Conservation (phyloP, 768 basidiomycete genomes). For the Boletus rubropictus region DNA sequence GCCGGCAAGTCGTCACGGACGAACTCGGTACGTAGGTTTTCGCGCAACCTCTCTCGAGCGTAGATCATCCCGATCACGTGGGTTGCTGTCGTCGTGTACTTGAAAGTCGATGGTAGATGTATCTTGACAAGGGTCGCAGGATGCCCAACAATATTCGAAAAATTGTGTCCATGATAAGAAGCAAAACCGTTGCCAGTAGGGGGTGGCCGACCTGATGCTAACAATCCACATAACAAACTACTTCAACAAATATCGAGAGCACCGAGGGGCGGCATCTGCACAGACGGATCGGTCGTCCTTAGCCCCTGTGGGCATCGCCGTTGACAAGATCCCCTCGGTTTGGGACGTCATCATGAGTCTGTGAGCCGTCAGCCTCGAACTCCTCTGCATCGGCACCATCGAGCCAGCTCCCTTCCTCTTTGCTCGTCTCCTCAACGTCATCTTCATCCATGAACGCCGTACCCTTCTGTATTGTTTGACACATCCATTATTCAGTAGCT, state of each 20-base stretch:
- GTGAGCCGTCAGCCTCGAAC: background rate
- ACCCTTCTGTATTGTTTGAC: conserved; percentile 46
- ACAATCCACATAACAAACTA: background rate
- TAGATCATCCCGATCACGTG: conserved; percentile 10
- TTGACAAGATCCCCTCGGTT: conserved; percentile 11
- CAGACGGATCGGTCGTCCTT: conserved; percentile 2
- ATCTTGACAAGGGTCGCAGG: background rate
- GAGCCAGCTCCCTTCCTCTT: background rate
- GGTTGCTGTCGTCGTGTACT: background rate
- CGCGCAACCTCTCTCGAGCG: background rate
- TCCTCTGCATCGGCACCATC: conserved; percentile 16
- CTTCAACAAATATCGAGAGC: background rate
- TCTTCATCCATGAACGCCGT: conserved; percentile 62
- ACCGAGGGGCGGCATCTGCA: too few relatives aligned
- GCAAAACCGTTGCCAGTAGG: background rate
- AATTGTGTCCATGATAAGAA: background rate
- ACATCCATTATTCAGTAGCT: background rate
- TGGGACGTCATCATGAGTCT: background rate
- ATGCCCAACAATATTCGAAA: background rate
- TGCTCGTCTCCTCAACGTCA: conserved; percentile 29
- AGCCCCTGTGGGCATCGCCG: conserved; percentile 18
- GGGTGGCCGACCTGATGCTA: background rate
- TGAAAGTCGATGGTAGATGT: too few relatives aligned
- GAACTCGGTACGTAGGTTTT: background rate
- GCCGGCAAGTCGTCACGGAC: background rate